Percentiles rank a stretch among this genome's conserved stretches.
Evolutionary conservation across 2,329 filamentous ascomycete species (phyloP).

Genomic region (Trichoderma oligosporum): DNA sequence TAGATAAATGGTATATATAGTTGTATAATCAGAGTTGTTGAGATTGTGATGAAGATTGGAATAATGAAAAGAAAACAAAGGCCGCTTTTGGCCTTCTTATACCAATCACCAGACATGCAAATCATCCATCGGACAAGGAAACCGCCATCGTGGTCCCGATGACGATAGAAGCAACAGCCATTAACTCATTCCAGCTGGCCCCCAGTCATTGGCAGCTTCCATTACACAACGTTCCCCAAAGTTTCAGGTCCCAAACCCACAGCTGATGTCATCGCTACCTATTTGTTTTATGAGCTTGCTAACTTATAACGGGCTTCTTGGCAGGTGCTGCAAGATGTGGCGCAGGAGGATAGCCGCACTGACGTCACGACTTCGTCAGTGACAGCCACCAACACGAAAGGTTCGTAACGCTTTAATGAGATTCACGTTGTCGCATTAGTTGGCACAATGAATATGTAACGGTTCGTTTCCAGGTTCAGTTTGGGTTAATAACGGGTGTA

Average conservation of each 20-base stretch:
- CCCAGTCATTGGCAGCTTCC: background rate
- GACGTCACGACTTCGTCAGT: conserved; percentile 13
- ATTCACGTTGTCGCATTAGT: background rate
- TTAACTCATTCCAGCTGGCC: background rate
- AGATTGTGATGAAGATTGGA: background rate
- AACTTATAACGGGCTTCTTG: background rate
- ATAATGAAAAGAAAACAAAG: background rate
- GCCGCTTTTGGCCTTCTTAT: background rate
- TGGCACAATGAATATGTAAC: background rate
- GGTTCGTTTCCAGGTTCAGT: background rate
- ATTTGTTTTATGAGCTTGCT: background rate
- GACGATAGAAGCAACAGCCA: conserved; percentile 2
- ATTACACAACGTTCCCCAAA: background rate
- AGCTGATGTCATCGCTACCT: conserved; percentile 10
- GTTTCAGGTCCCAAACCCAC: conserved; percentile 1
- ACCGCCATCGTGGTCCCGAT: background rate
- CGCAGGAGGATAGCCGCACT: background rate
- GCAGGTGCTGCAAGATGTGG: conserved; percentile 3
- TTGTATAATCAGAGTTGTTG: background rate
- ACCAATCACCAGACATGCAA: background rate
- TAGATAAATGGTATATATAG: background rate
- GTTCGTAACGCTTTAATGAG: background rate
- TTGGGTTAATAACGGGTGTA: background rate
- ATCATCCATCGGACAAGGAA: background rate
- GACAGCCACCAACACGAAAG: background rate